A percentile compares a stretch with the other conserved stretches of the same genome.
Conservation (phyloP, 2,329 filamentous ascomycete genomes). For the Monilinia aucupariae region DNA sequence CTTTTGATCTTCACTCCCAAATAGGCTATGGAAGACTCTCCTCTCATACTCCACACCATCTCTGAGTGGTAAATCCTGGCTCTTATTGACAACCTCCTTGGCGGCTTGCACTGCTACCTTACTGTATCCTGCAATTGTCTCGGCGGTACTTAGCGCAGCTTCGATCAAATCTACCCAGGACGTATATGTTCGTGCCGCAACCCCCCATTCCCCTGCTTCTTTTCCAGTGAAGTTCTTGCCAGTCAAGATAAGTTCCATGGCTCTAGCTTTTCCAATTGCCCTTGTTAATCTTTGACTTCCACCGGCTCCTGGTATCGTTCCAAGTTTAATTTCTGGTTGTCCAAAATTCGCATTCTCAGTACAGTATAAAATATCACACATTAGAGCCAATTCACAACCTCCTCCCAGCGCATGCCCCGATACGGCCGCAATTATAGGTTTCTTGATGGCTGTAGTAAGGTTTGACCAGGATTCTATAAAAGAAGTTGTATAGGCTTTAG, state of each 20-base stretch:
- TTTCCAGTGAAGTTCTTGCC: constrained; percentile 77
- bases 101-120: constrained; percentile 80
- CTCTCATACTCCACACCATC: constrained; percentile 96
- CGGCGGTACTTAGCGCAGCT: constrained; percentile 74
- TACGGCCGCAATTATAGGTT: constrained; percentile 89
- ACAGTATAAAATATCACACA: constrained; percentile 94
- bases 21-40: constrained; percentile 84
- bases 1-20: constrained; percentile 95
- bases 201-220: constrained; percentile 84
- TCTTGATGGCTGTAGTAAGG: constrained; percentile 78
- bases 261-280: constrained; percentile 75
- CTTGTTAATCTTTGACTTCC: constrained; percentile 83
- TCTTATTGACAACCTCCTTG: constrained; percentile 99
- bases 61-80: constrained; percentile 78
- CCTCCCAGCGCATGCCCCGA: constrained; percentile 92
- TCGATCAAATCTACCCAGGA: constrained; percentile 77
- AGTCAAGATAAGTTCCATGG: constrained; percentile 88
- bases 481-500: constrained; percentile 76
- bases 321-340: constrained; percentile 94
- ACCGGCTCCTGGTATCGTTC: constrained; percentile 85
- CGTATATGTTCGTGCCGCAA: constrained; percentile 77
- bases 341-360: constrained; percentile 83
- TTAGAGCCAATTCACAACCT: constrained; percentile 94
- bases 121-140: constrained; percentile 82
- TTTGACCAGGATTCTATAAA: constrained; percentile 96